Percentiles rank a stretch among this genome's conserved stretches.
Conservation (phyloP, 169 alveolate genomes). For the Plasmodium fragile region DNA sequence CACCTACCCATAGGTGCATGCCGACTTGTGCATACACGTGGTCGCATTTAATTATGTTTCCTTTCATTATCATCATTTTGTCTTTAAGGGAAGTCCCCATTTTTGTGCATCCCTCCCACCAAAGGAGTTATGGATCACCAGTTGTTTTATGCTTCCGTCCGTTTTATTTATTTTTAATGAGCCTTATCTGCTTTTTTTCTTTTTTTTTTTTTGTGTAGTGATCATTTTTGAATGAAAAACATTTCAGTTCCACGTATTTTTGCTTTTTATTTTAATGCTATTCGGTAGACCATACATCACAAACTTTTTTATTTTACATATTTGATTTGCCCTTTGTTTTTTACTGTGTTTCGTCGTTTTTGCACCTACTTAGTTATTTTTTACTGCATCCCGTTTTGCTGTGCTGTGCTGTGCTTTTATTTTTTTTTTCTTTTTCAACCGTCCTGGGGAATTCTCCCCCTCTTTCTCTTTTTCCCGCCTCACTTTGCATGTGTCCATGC, state of each 20-base stretch:
- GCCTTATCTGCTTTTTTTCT: neutral
- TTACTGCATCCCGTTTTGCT: neutral
- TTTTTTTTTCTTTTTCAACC: slow-evolving; percentile 1
- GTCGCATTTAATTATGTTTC: neutral
- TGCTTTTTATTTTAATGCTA: neutral
- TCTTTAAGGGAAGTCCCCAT: slow-evolving; percentile 34
- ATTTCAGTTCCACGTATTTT: neutral
- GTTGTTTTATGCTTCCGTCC: slow-evolving; percentile 3
- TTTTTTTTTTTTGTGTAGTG: neutral
- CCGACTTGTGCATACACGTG: neutral
- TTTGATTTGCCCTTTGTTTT: neutral
- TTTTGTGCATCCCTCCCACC: slow-evolving; percentile 11
- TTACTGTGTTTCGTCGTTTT: neutral
- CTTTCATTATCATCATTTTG: slow-evolving; percentile 10
- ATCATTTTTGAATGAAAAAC: neutral
- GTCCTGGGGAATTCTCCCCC: neutral
- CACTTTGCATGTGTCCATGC: neutral
- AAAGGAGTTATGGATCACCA: neutral
- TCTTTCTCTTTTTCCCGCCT: neutral
- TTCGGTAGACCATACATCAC: neutral
- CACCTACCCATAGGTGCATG: neutral
- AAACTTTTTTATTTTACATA: neutral
- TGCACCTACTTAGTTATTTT: neutral
- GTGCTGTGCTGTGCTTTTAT: neutral
- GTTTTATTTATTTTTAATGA: neutral